Evolutionary conservation across 1,284 basidiomycete genomes (phyloP).

Genomic region (Malassezia slooffiae): DNA sequence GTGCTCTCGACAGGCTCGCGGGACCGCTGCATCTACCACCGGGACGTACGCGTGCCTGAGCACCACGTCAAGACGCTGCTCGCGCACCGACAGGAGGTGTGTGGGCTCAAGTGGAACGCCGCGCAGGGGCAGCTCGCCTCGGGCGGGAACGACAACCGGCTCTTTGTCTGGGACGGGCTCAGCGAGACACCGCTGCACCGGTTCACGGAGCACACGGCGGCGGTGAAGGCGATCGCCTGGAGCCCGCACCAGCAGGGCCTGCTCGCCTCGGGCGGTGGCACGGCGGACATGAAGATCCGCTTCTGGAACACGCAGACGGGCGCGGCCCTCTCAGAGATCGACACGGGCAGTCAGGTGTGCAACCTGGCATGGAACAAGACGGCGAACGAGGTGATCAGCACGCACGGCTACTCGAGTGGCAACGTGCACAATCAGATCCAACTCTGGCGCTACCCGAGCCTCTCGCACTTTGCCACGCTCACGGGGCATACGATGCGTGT

Average conservation of each 20-base stretch:
- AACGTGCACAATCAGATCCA: slow-evolving; percentile 94
- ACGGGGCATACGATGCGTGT: slow-evolving; percentile 81
- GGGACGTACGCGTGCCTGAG: slow-evolving; percentile 66
- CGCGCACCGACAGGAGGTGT: slow-evolving; percentile 88
- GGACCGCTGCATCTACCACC: slow-evolving; percentile 79
- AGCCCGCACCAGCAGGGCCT: slow-evolving; percentile 86
- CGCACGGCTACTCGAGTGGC: slow-evolving; percentile 89
- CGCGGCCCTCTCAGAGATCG: slow-evolving; percentile 54
- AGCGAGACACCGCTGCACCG: slow-evolving; percentile 63
- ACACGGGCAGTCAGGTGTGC: slow-evolving; percentile 58
- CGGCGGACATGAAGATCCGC: slow-evolving; percentile 86
- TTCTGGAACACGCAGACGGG: slow-evolving; percentile 94
- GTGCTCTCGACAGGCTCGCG: slow-evolving; percentile 82
- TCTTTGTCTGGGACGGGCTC: slow-evolving; percentile 80
- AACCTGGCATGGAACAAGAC: slow-evolving; percentile 88
- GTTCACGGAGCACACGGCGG: slow-evolving; percentile 90
- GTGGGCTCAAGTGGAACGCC: slow-evolving; percentile 86
- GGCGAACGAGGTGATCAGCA: slow-evolving; percentile 92
- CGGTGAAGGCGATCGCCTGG: slow-evolving; percentile 96
- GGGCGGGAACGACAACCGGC: slow-evolving; percentile 96
- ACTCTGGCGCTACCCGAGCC: slow-evolving; percentile 88
- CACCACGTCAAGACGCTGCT: slow-evolving; percentile 66
- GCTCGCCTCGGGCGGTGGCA: slow-evolving; percentile 91
- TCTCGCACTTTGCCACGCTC: slow-evolving; percentile 64
- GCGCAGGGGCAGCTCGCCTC: slow-evolving; percentile 68